Evolutionary conservation across 768 basidiomycete genomes (phyloP), one percentile per base, ranked within the genome.

Genomic region (Russula compacta): DNA sequence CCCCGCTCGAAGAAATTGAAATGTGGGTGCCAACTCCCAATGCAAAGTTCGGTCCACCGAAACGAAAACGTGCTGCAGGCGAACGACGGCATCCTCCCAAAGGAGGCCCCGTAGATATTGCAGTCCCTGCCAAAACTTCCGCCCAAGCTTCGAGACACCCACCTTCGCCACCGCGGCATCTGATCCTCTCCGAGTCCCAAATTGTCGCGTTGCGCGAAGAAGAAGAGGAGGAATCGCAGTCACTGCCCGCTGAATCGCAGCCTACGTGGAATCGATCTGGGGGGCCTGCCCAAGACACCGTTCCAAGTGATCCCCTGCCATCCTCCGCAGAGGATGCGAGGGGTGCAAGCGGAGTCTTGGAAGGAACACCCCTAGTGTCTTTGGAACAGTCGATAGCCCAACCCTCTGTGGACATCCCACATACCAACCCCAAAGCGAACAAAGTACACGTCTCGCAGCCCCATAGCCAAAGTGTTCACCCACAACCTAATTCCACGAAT

Each of bases 161-260:
- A 12, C 36, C 55, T 17, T 33, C 38, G 11, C 15, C 35, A 12
- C 19, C 32, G 39, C 21, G 9, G 21, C 42, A 48, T 33, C 1
- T 17, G 29, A 38, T 15, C 44, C 54, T 59, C 19, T 38, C 64
- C 10, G 24, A 44, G 36, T 65, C 64, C 6, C 62, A 64, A 53
- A 57, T 64, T 12, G 6, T 56, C 19, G 65, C 63, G 4, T 40
- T 66, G 17, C 65, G 65, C 12, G 51, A 66, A 46, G 65, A 66
- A 40, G 65, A 66, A 15, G 63, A 66, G 15, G 61, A 57, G 15
- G 61, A 57, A n/a, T 53, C 65, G 38, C 65, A 66, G 9, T 32
- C 58, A 7, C 64, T 54, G 40, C 47, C 38, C 14, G 43, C 50
- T 24, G 38, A 51, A 38, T 53, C 32, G 36, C 40, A 38, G 14